Evolutionary conservation across 208 protist species (phyloP).

Genomic region (Wallacemonas sp.): DNA sequence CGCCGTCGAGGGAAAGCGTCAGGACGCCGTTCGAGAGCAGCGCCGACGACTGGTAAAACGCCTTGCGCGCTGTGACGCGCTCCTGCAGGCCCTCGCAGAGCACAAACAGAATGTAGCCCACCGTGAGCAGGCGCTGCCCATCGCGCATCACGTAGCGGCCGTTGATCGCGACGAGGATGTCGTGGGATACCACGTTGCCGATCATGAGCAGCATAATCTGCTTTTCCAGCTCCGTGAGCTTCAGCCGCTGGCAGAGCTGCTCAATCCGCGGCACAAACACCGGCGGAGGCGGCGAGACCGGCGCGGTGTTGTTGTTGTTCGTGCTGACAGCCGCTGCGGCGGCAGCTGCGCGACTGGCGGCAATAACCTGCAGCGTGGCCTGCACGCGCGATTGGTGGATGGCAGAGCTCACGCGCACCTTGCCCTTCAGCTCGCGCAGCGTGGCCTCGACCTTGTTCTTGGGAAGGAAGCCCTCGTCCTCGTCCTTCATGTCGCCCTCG

Average conservation of each 20-base stretch:
- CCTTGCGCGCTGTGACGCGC: slow-evolving; percentile 73
- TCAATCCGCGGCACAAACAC: slow-evolving; percentile 88
- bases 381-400: slow-evolving; percentile 69
- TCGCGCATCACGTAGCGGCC: slow-evolving; percentile 88
- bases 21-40: slow-evolving; percentile 79
- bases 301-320: background rate
- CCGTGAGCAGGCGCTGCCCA: slow-evolving; percentile 74
- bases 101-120: slow-evolving; percentile 91
- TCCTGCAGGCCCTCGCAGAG: slow-evolving; percentile 88
- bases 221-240: slow-evolving; percentile 91
- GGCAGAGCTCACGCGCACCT: slow-evolving; percentile 63
- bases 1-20: slow-evolving; percentile 55
- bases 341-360: slow-evolving; percentile 10
- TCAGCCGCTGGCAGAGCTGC: slow-evolving; percentile 58
- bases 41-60: slow-evolving; percentile 86
- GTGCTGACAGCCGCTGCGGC: background rate
- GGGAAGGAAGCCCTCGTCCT: slow-evolving; percentile 67
- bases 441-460: slow-evolving; percentile 85
- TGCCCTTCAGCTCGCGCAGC: slow-evolving; percentile 83
- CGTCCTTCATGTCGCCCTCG: slow-evolving; percentile 92
- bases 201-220: slow-evolving; percentile 86
- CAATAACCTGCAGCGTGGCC: slow-evolving; percentile 46
- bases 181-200: slow-evolving; percentile 86
- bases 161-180: slow-evolving; percentile 89
- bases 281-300: background rate